phyloP scores from a whole-genome alignment of 2,329 filamentous ascomycete species.

The Scytalidium sp. region DNA sequence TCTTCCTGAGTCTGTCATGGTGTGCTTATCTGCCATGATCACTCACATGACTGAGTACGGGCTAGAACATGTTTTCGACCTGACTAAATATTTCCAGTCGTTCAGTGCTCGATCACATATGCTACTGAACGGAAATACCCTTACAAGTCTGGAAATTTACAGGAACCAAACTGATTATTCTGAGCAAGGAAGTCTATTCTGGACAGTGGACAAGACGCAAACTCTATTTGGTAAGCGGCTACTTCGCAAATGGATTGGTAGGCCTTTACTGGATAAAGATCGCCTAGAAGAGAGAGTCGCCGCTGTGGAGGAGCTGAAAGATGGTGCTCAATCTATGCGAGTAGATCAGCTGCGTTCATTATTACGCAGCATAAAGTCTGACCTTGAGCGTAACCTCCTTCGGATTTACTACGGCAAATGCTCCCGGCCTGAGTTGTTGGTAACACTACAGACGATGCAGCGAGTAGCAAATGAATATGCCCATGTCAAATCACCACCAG shows the following conservation, averaged over 20 bases:
- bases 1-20: slow-evolving; percentile 79
- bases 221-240: slow-evolving; percentile 87
- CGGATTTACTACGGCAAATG: slow-evolving; percentile 98
- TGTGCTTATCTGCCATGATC: slow-evolving; percentile 96
- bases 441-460: slow-evolving; percentile 81
- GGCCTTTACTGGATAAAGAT: slow-evolving; percentile 75
- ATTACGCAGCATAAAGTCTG: slow-evolving; percentile 68
- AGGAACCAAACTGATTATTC: slow-evolving; percentile 88
- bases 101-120: slow-evolving; percentile 95
- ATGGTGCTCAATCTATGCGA: slow-evolving; percentile 60
- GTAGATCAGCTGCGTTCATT: slow-evolving; percentile 74
- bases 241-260: slow-evolving; percentile 90
- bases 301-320: slow-evolving; percentile 82
- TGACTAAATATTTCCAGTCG: slow-evolving; percentile 95
- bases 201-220: slow-evolving; percentile 89
- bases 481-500: slow-evolving; percentile 58
- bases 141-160: slow-evolving; percentile 93
- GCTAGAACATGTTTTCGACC: slow-evolving; percentile 88
- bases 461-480: slow-evolving; percentile 75
- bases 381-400: slow-evolving; percentile 90
- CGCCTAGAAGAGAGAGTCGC: slow-evolving; percentile 74
- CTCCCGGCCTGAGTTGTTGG: slow-evolving; percentile 81
- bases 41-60: slow-evolving; percentile 88
- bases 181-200: slow-evolving; percentile 86
- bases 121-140: slow-evolving; percentile 90